Conservation (phyloP, 306 rosid genomes). For the Cajanus cajan region DNA sequence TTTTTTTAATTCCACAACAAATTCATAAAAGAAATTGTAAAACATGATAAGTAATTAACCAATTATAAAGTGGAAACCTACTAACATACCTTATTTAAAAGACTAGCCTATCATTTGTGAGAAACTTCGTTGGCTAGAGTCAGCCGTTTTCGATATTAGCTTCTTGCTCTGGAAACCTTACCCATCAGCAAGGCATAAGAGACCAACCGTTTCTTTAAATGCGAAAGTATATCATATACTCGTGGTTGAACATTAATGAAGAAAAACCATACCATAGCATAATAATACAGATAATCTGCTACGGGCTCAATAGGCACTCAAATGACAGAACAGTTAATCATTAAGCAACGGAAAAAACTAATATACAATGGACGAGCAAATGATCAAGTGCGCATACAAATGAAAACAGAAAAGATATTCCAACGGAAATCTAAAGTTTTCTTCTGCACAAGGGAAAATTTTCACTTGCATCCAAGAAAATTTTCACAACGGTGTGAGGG, state of each 20-base stretch:
- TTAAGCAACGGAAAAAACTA: neutral
- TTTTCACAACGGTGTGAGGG: neutral
- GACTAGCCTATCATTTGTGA: no score
- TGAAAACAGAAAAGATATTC: neutral
- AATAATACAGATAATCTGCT: neutral
- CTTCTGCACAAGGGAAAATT: conserved; percentile 1
- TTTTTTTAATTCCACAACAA: no score
- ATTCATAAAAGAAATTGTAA: neutral
- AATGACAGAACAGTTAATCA: neutral
- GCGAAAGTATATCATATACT: neutral
- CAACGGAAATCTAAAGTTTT: neutral
- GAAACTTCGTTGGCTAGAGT: no score
- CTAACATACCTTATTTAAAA: no score
- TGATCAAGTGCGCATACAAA: neutral
- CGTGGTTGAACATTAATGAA: neutral
- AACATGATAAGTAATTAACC: no score
- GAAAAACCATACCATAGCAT: neutral
- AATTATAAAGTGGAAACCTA: no score
- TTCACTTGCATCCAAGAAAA: neutral
- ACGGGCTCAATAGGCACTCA: neutral
- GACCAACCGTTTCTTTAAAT: neutral
- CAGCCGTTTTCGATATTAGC: no score
- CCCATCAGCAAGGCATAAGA: no score
- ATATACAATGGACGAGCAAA: conserved; percentile 30
- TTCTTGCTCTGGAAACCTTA: no score